A percentile compares a stretch with the other conserved stretches of the same genome.
phyloP scores from a whole-genome alignment of 768 basidiomycete species.

The Kwoniella bestiolae region DNA sequence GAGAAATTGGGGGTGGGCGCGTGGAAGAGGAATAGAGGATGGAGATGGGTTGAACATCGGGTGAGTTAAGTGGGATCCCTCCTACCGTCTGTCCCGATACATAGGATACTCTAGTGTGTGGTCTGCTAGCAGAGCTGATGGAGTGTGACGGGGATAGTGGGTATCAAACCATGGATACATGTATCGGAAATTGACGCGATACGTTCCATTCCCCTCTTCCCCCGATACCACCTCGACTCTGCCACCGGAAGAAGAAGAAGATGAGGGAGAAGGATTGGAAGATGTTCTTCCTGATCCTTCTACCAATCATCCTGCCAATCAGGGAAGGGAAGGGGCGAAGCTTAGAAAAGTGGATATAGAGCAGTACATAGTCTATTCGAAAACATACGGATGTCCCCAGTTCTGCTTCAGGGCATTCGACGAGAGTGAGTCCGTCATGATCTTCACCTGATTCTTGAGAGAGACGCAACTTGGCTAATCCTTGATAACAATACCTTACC shows the following conservation, averaged over 20 bases:
- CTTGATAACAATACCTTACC: no score
- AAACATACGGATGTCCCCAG: constrained; percentile 26
- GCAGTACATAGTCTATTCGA: constrained; percentile 26
- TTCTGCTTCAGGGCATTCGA: constrained; percentile 35
- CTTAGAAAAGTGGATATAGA: constrained; percentile 18
- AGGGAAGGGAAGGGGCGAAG: neutral
- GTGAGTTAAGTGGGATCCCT: no score
- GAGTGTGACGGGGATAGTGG: no score
- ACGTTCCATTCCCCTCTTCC: constrained; percentile 1
- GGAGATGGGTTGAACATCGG: constrained; percentile 29
- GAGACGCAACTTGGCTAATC: no score
- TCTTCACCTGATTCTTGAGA: no score
- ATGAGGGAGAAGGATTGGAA: constrained; percentile 15
- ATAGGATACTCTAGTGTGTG: neutral
- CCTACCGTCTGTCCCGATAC: no score
- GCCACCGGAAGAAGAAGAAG: constrained; percentile 4
- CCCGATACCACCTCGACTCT: neutral
- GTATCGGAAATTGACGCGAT: constrained; percentile 5
- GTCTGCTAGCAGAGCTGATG: no score
- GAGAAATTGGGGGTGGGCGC: neutral
- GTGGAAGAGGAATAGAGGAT: constrained; percentile 24
- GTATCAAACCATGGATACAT: constrained; percentile 23
- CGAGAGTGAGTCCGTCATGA: constrained; percentile 28
- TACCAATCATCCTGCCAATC: constrained; percentile 54
- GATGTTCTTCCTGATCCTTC: constrained; percentile 58